Percentiles rank a stretch among this genome's conserved stretches.
Conservation (phyloP, 2,329 filamentous ascomycete species). For the Magnaporthiopsis rhizophila region DNA sequence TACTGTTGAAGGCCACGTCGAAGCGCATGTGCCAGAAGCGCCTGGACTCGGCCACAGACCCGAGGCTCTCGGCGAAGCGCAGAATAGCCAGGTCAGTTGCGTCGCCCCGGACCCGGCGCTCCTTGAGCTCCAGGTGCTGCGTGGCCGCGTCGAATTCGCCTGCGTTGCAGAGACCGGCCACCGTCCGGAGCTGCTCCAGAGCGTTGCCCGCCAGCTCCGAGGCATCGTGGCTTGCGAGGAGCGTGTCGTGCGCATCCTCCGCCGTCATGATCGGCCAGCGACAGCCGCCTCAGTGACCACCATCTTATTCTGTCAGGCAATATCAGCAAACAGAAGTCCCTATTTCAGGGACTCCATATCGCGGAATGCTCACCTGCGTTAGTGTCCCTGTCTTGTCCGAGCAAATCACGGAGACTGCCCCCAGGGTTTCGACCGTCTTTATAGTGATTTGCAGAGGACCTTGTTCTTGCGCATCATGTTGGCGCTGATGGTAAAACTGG, state of each 20-base stretch:
- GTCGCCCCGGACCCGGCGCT: conserved; percentile 63
- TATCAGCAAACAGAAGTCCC: conserved; percentile 7
- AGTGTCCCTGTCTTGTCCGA: conserved; percentile 71
- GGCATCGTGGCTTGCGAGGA: conserved; percentile 19
- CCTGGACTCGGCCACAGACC: conserved; percentile 50
- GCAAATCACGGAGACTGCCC: conserved; percentile 64
- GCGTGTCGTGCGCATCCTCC: conserved; percentile 39
- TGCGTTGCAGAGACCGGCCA: conserved; percentile 64
- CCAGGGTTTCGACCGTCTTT: conserved; percentile 70
- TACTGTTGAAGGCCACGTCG: conserved; percentile 69
- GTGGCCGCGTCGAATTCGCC: conserved; percentile 66
- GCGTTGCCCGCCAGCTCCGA: conserved; percentile 23
- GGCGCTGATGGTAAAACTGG: conserved; percentile 66
- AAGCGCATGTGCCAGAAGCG: conserved; percentile 58
- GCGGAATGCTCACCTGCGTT: conserved; percentile 35
- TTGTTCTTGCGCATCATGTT: conserved; percentile 71
- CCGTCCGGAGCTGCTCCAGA: conserved; percentile 49
- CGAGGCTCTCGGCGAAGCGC: conserved; percentile 60
- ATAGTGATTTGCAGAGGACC: conserved; percentile 72
- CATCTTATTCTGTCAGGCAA: conserved; percentile 54
- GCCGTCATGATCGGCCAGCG: conserved; percentile 39
- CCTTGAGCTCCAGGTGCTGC: conserved; percentile 45
- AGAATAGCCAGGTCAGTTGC: conserved; percentile 70
- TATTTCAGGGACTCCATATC: background rate
- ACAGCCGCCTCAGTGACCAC: conserved; percentile 61